Percentiles rank a stretch among this genome's conserved stretches.
These are phyloP conservation scores for Trichoderma sp. DNA, from an alignment of 2,329 filamentous ascomycete species.

Conservation along the genomic window DNA sequence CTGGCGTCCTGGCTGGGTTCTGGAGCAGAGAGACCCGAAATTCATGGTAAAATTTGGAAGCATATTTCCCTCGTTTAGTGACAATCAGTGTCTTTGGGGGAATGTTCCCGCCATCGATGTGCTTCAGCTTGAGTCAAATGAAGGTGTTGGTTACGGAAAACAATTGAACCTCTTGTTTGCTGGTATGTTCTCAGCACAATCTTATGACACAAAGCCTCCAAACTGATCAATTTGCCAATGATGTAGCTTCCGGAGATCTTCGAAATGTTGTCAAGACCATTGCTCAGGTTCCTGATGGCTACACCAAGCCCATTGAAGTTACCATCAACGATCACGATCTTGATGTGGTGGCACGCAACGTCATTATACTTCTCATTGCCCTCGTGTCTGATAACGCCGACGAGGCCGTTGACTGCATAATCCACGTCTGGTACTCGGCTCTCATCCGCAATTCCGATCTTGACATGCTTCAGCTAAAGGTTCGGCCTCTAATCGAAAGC, in stretches of 20 bases:
- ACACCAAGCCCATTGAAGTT: not conserved
- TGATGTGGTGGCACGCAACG: constrained; percentile 8
- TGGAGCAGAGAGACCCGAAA: not conserved
- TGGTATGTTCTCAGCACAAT: not conserved
- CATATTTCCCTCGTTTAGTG: not conserved
- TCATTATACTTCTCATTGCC: constrained; percentile 2
- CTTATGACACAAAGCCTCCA: not conserved
- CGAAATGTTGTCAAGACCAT: constrained; percentile 14
- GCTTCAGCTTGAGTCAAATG: not conserved
- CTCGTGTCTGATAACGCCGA: constrained; percentile 14
- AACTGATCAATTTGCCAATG: not conserved
- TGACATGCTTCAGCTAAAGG: not conserved
- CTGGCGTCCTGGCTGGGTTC: not conserved
- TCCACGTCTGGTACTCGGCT: constrained; percentile 28
- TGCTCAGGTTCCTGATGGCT: not conserved
- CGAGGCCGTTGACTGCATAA: constrained; percentile 24
- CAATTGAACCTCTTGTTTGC: not conserved
- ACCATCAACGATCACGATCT: not conserved
- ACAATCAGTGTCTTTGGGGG: not conserved
- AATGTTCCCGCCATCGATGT: constrained; percentile 2
- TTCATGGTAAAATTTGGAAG: too few species aligned
- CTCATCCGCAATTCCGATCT: constrained; percentile 20
- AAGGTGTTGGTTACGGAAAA: not conserved
- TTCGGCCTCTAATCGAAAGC: not conserved
- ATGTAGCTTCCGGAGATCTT: not conserved